Evolutionary conservation across 495 filamentous ascomycete species (phyloP).

Genomic region (Xylaria sp.): DNA sequence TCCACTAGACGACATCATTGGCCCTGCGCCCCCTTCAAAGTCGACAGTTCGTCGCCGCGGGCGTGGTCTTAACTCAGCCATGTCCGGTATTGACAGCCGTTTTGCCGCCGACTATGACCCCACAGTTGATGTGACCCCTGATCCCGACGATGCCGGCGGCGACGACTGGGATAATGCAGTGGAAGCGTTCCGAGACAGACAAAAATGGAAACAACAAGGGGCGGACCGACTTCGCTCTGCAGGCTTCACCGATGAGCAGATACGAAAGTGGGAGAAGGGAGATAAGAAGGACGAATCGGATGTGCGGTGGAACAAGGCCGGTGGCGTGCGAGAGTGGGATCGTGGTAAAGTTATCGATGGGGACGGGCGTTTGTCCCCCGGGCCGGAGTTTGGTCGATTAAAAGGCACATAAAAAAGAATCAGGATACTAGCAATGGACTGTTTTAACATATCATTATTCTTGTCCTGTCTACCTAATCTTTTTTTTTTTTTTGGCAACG

Average conservation of each 20-base stretch:
- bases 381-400: slow-evolving; percentile 40
- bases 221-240: slow-evolving; percentile 79
- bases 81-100: slow-evolving; percentile 79
- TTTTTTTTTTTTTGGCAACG: neutral
- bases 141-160: slow-evolving; percentile 50
- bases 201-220: slow-evolving; percentile 79
- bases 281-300: slow-evolving; percentile 69
- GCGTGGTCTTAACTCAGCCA: slow-evolving; percentile 64
- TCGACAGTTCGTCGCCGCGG: slow-evolving; percentile 69
- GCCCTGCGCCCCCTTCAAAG: slow-evolving; percentile 70
- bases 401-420: slow-evolving; percentile 33
- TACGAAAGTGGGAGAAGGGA: slow-evolving; percentile 79
- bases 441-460: neutral
- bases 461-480: neutral
- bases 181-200: slow-evolving; percentile 80
- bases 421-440: neutral
- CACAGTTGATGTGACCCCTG: slow-evolving; percentile 67
- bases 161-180: slow-evolving; percentile 86
- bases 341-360: slow-evolving; percentile 74
- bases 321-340: slow-evolving; percentile 91
- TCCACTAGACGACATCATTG: slow-evolving; percentile 79
- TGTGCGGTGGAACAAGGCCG: slow-evolving; percentile 79
- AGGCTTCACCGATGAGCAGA: slow-evolving; percentile 79
- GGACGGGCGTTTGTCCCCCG: slow-evolving; percentile 27
- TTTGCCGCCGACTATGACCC: slow-evolving; percentile 85